A percentile compares a stretch with the other conserved stretches of the same genome.
Conservation (phyloP, 345 rosid genomes). For the Carallia pectinifolia region DNA sequence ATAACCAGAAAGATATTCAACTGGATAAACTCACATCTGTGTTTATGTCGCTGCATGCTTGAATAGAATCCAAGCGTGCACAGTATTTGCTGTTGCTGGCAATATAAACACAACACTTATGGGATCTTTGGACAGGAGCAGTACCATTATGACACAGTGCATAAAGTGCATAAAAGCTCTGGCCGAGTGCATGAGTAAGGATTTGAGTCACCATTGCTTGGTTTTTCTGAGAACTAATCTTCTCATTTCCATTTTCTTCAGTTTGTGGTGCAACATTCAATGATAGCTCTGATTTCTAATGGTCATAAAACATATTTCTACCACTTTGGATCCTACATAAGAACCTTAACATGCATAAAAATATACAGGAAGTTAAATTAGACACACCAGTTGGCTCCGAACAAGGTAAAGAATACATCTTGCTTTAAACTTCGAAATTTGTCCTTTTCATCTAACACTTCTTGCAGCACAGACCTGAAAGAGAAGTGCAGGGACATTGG, state of each 20-base stretch:
- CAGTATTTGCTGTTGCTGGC: conserved; percentile 77
- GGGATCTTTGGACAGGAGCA: conserved; percentile 47
- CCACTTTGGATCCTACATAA: neutral
- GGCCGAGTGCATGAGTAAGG: conserved; percentile 66
- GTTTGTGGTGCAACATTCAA: conserved; percentile 41
- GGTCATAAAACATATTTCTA: conserved; percentile 12
- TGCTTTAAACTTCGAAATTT: conserved; percentile 72
- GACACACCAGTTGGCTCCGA: conserved; percentile 89
- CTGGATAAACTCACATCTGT: conserved; percentile 65
- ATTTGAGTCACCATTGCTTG: conserved; percentile 53
- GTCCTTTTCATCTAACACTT: conserved; percentile 67
- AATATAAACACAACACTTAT: conserved; percentile 88
- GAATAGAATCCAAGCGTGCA: conserved; percentile 76
- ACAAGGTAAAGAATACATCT: conserved; percentile 93
- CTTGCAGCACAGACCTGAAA: conserved; percentile 72
- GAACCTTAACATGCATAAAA: neutral
- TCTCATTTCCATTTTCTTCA: conserved; percentile 75
- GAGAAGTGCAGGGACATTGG: conserved; percentile 1
- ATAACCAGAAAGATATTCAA: neutral
- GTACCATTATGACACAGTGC: conserved; percentile 42
- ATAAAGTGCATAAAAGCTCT: conserved; percentile 65
- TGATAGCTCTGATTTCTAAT: conserved; percentile 64
- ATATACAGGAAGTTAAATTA: conserved; percentile 16
- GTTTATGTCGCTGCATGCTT: conserved; percentile 87
- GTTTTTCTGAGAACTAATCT: conserved; percentile 51